Evolutionary conservation across 192 early-diverging fungal species (phyloP), one percentile per base, ranked within the genome.

Genomic region (Chytriomyces sp.): DNA sequence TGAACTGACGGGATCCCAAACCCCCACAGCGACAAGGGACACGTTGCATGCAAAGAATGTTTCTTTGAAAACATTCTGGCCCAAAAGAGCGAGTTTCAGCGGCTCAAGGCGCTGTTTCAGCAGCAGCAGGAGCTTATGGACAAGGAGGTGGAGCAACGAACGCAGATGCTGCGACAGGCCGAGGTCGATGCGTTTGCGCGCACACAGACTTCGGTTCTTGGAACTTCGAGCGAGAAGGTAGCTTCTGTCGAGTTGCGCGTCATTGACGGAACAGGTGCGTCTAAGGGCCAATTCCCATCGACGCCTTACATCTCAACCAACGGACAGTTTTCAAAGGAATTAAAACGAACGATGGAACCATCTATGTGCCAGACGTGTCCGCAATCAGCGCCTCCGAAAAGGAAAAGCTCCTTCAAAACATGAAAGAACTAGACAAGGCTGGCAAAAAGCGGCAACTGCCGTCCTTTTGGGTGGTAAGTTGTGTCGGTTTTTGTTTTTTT

Each of bases 31-130:
- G n/a, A 64, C 30, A 76, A 70, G 39, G 95, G 94, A 2, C 95
- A 98, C 77, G 74, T 96, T n/a, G 82, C 89, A 0, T 98, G 95
- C 79, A 89, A 87, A 40, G 96, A 96, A 64, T 98, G 96, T 74
- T 89, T 91, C 37, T 89, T 91, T 66, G 88, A 92, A 66, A 90
- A 87, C 49, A 91, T 96, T 32, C 74, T 96, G 6, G 80, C 89
- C 10, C 96, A 98, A 73, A 96, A 93, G 66, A 85, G 91, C 55
- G 86, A 86, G 37, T 91, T 94, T n/a, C 72, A 76, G 49, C 77
- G 89, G 26, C 82, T 91, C 65, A 76, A 84, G 26, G 70, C 67
- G 64, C 41, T 82, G 73, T 49, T 61, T 79, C 19, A 82, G 75
- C 14, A 74, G 81, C 63, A 84, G 77, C 64, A 79, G 76, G 26